Evolutionary conservation across 805 yeast genomes (phyloP).

Genomic region (Diddensiella transvaalensis): DNA sequence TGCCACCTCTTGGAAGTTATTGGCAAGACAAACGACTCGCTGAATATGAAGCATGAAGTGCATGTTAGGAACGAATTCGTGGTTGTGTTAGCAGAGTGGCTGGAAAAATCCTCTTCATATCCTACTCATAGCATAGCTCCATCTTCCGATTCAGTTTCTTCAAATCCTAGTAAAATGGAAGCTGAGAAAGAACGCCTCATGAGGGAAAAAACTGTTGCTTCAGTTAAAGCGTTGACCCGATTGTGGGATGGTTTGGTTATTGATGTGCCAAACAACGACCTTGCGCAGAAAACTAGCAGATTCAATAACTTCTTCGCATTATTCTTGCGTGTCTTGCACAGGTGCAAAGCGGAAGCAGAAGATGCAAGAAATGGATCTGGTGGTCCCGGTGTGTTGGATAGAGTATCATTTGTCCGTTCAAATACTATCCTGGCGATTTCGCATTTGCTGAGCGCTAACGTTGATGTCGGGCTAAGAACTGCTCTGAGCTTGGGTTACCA

Average conservation of each 20-base stretch:
- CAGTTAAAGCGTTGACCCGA: slow-evolving; percentile 19
- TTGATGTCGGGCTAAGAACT: slow-evolving; percentile 70
- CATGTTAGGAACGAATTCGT: slow-evolving; percentile 25
- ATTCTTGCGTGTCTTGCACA: slow-evolving; percentile 45
- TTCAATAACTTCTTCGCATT: slow-evolving; percentile 47
- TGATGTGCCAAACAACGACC: slow-evolving; percentile 29
- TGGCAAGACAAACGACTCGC: slow-evolving; percentile 23
- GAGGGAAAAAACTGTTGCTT: slow-evolving; percentile 20
- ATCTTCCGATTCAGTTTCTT: background rate
- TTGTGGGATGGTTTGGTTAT: slow-evolving; percentile 22
- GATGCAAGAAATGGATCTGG: slow-evolving; percentile 6
- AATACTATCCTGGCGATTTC: slow-evolving; percentile 64
- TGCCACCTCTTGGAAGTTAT: slow-evolving; percentile 26
- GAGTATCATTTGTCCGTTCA: slow-evolving; percentile 42
- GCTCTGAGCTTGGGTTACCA: slow-evolving; percentile 80
- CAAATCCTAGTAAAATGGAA: slow-evolving; percentile 9
- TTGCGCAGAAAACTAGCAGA: slow-evolving; percentile 37
- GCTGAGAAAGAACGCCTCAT: slow-evolving; percentile 19
- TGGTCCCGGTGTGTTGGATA: slow-evolving; percentile 12
- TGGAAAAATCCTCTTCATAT: slow-evolving; percentile 16
- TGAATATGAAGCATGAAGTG: slow-evolving; percentile 24
- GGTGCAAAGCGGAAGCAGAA: slow-evolving; percentile 31
- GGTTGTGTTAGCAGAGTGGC: slow-evolving; percentile 27
- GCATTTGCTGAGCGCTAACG: slow-evolving; percentile 66
- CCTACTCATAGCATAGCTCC: background rate